Evolutionary conservation across 1,284 basidiomycete species (phyloP), one percentile per base, ranked within the genome.

Genomic region (Dichomitus squalens): DNA sequence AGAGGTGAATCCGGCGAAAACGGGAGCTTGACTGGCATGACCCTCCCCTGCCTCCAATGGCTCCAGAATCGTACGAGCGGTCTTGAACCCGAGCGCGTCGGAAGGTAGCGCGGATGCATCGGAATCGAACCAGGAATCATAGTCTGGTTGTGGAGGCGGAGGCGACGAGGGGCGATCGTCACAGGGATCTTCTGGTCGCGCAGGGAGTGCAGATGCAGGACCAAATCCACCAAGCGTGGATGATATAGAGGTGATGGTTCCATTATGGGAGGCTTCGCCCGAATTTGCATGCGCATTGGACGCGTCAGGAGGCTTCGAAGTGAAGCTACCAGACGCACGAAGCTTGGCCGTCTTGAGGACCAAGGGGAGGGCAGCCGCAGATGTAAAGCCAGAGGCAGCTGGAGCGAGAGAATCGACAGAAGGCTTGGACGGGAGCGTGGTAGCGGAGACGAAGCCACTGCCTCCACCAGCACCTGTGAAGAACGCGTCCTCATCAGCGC

Each of bases 71-170:
- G 55, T 43, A 23, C 59, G 66, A 0, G 71, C 71, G 5, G 67
- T 65, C 47, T 65, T 59, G 59, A 72, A 71, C 4, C 51, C 52
- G 40, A 68, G 62, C 2, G 60, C 61, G 2, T 54, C 62, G 11
- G 55, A 51, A 14, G 63, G 60, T 14, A 66, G 54, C 5, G 46
- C 38, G 4, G 66, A 60, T 1, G 79, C 68, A 50, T 77, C 73
- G 1, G 80, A 67, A 51, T 77, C 72, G 68, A 89, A 88, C 85
- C 85, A 88, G 3, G 77, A 70, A n/a, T 79, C 75, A 59, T 79
- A 78, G 60, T 85, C 80, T 35, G 69, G 71, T 44, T 82, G 79
- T 46, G 67, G 68, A 1, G 77, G 75, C 4, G 71, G 70, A 57
- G 79, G 76, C 8, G 80, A 78, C 2, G 80, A 81, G 1, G 76